Conservation (phyloP, 2,329 filamentous ascomycete species). For the Hypoxylon sp. region DNA sequence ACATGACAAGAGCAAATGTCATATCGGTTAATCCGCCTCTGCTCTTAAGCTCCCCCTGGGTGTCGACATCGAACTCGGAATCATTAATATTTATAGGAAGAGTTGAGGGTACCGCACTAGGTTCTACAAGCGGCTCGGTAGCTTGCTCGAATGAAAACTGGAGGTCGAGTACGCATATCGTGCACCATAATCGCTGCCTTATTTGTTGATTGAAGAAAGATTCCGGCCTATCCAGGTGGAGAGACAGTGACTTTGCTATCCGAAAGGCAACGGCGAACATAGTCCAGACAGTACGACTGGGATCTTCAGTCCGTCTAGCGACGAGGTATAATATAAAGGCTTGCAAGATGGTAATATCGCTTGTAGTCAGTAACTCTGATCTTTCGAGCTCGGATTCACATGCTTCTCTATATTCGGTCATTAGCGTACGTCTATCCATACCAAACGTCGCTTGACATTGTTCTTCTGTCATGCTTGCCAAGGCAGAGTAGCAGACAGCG, state of each 20-base stretch:
- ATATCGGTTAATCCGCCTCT: constrained; percentile 49
- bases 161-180: constrained; percentile 49
- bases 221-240: constrained; percentile 33
- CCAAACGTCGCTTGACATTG: constrained; percentile 43
- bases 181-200: constrained; percentile 45
- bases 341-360: constrained; percentile 51
- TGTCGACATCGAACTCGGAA: constrained; percentile 47
- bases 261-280: constrained; percentile 51
- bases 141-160: constrained; percentile 41
- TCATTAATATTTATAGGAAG: constrained; percentile 49
- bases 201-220: constrained; percentile 48
- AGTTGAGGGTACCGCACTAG: constrained; percentile 26
- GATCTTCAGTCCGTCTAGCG: constrained; percentile 48
- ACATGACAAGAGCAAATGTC: constrained; percentile 52
- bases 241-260: constrained; percentile 48
- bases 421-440: constrained; percentile 31
- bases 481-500: constrained; percentile 48
- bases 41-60: constrained; percentile 29
- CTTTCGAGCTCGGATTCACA: constrained; percentile 47
- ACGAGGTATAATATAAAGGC: constrained; percentile 54
- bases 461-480: constrained; percentile 47
- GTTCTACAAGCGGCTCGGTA: constrained; percentile 47
- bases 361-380: constrained; percentile 47
- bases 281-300: constrained; percentile 51
- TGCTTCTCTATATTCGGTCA: constrained; percentile 32